Percentiles rank a stretch among this genome's conserved stretches.
phyloP scores from a whole-genome alignment of 345 rosid species.

The Ceriops decandra region DNA sequence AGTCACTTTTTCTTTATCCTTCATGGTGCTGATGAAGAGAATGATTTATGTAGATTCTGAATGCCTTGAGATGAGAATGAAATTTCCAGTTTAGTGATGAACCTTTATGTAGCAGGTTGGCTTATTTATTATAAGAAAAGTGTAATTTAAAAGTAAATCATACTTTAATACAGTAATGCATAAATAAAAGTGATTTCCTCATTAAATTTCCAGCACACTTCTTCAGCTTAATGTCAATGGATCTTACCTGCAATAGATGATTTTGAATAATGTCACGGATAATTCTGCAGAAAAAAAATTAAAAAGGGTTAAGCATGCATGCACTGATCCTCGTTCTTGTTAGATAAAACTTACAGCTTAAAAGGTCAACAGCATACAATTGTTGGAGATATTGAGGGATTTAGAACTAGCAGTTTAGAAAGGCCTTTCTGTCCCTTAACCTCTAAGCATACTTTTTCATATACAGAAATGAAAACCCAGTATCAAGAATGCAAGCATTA shows the following conservation, averaged over 20 bases:
- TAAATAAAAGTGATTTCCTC: not conserved
- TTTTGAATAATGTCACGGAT: slow-evolving; percentile 98
- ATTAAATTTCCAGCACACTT: not conserved
- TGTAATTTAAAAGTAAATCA: not conserved
- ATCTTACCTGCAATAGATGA: slow-evolving; percentile 87
- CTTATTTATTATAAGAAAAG: no score
- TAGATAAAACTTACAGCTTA: not conserved
- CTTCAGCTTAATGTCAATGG: slow-evolving; percentile 2
- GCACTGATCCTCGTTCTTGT: slow-evolving; percentile 1
- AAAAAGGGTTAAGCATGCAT: slow-evolving; percentile 14
- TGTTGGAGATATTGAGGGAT: not conserved
- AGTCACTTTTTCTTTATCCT: not conserved
- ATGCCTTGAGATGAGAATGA: not conserved
- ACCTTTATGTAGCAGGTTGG: no score
- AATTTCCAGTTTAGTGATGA: not conserved
- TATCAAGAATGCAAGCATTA: not conserved
- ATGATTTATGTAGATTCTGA: not conserved
- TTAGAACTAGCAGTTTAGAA: not conserved
- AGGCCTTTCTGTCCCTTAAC: not conserved
- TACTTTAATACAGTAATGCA: not conserved
- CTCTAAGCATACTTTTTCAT: not conserved
- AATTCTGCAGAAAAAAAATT: slow-evolving; percentile 50
- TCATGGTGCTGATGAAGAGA: slow-evolving; percentile 3
- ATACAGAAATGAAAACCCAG: not conserved
- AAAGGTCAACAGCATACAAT: slow-evolving; percentile 2